Base-by-base conservation (phyloP, 345 rosid genomes). In the Citrus reticulata region DNA sequence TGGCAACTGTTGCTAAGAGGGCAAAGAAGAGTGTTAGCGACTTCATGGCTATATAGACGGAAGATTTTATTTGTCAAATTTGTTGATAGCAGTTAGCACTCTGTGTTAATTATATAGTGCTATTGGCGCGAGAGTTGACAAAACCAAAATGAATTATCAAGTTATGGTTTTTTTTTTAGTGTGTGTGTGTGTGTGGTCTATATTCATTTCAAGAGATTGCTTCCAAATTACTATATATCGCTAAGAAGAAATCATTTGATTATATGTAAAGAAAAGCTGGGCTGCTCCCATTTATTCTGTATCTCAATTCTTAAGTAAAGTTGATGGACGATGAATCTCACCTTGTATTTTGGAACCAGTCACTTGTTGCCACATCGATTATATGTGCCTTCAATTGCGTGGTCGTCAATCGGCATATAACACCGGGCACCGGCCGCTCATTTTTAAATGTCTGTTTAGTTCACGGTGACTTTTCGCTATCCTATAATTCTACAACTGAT, bases 261-360 rank as follows among this genome's bases (percentile, higher is more conserved):
- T 76, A 58, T n/a, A 76, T 67, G 39, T 72, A 40, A 79, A 79
- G 80, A 19, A 68, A 83, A 76, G 76, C 7, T 61, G 42, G 22
- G 63, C 29, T 58, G 63, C 29, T 58, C 59, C 46, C 25, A n/a
- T 9, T 22, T 68, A 61, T 51, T 68, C 25, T 68, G 78, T 30
- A 40, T 61, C 67, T 42, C n/a, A 37, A 22, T 16, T 69, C 57
- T 22, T 24, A 55, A 72, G 72, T 7, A 37, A 58, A 63, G 40
- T 35, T 11, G 35, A 7, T 57, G 9, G 35, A 34, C 54, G 61
- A 34, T 24, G 27, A 55, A 76, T 35, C 40, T n/a, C 55, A 3
- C 67, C 72, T 35, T 0, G 25, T 4, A 20, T 24, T 49, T 65
- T 65, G 69, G 16, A 3, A 16, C 35, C 58, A 74, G 34, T 72